A percentile compares a stretch with the other conserved stretches of the same genome.
These are phyloP conservation scores for Gossypioides kirkii DNA, from an alignment of 345 rosid species.

Conservation along the genomic window DNA sequence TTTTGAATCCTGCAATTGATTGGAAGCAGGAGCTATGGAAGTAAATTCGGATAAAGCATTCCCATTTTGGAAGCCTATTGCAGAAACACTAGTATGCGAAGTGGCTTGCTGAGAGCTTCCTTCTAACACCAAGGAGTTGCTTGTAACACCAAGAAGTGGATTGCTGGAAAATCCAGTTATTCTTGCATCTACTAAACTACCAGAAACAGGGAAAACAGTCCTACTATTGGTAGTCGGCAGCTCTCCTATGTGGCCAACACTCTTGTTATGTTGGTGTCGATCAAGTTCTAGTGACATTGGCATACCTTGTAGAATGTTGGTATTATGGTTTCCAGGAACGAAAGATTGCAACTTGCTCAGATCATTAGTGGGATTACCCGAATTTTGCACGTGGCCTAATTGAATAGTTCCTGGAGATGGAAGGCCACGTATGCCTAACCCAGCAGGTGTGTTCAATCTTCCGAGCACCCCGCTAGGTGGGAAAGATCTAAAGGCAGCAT, in stretches of 20 bases:
- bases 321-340: conserved; percentile 29
- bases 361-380: conserved; percentile 31
- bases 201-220: conserved; percentile 29
- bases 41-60: conserved; percentile 32
- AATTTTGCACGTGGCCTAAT: conserved; percentile 38
- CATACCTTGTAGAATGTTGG: conserved; percentile 62
- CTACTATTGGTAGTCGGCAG: conserved; percentile 25
- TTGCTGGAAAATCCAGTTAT: conserved; percentile 35
- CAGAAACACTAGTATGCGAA: conserved; percentile 31
- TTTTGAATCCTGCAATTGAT: conserved; percentile 23
- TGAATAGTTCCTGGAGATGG: conserved; percentile 44
- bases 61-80: conserved; percentile 41
- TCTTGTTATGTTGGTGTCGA: conserved; percentile 53
- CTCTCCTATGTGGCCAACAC: conserved; percentile 26
- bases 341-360: conserved; percentile 8
- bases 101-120: conserved; percentile 34
- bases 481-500: conserved; percentile 44
- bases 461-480: conserved; percentile 41
- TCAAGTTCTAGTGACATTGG: conserved; percentile 61
- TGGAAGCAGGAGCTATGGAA: conserved; percentile 27
- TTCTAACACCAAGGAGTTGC: conserved; percentile 45
- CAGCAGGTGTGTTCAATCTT: conserved; percentile 52
- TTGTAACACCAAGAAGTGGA: conserved; percentile 35
- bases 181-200: conserved; percentile 27
- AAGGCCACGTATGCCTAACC: conserved; percentile 44